Base-by-base conservation (phyloP, 2,329 filamentous ascomycete species). In the Phyllosticta ampelicida region DNA sequence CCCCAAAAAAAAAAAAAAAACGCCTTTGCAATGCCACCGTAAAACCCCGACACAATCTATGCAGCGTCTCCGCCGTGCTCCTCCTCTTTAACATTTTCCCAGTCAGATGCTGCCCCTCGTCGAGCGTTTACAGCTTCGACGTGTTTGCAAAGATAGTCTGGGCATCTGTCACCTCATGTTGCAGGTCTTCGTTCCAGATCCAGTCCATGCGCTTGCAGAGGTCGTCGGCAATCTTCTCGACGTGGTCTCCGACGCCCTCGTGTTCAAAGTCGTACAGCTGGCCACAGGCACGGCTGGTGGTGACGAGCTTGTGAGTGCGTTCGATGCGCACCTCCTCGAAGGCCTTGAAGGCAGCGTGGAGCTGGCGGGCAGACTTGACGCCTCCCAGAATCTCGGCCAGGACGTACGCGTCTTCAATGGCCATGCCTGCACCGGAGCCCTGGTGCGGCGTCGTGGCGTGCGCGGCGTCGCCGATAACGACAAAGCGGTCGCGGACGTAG, bases 401-500 rank as follows among this genome's bases (percentile, higher is more conserved):
- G 1, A 75, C 65, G 20, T 77, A 70, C 1, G 74, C 75, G 60
- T 83, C 81, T 65, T 83, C 81, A 57, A 83, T 74, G 13, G 79
- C 80, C 64, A 78, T 76, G 2, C 80, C 78, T 1, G 80, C 81
- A 5, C 81, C 81, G 0, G 79, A 75, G 2, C 80, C 80, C 9
- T 79, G 75, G 65, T 82, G 79, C 0, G 81, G 81, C 0, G 76
- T 78, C 0, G 73, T 70, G 0, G 80, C 80, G 61, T 84, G 81
- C 4, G 81, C 81, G 0, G 80, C 80, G 61, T 84, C 81, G 5
- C 81, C 81, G 0, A 80, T 71, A 1, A 83, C 63, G 53, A 76
- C 73, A 9, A 76, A 62, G 0, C 67, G 64, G 2, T 63, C 62
- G 51, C 66, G 66, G 52, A 64, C 68, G 63, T 75, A 77, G 1